phyloP scores from a whole-genome alignment of 2,329 filamentous ascomycete species.

The Fusarium mexicanum region DNA sequence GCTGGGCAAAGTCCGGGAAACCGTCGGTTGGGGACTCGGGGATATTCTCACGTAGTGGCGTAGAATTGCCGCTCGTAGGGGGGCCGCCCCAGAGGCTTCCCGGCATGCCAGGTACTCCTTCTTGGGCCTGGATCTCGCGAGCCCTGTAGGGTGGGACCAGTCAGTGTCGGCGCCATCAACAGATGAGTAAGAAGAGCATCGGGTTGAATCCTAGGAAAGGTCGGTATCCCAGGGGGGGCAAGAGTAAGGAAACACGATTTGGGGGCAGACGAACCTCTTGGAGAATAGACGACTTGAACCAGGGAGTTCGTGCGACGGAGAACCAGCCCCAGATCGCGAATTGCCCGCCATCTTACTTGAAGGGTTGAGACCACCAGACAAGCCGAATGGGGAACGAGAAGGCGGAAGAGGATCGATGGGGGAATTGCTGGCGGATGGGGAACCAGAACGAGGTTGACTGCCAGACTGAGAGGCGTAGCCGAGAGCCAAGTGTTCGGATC shows the following conservation, averaged over 20 bases:
- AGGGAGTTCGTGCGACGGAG: conserved; percentile 90
- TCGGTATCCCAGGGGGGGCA: conserved; percentile 7
- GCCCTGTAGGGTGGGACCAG: conserved; percentile 66
- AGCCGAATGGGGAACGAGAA: conserved; percentile 77
- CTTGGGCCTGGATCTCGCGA: conserved; percentile 95
- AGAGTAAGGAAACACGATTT: conserved; percentile 1
- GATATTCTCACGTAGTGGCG: conserved; percentile 95
- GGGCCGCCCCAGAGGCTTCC: conserved; percentile 91
- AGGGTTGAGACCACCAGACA: conserved; percentile 70
- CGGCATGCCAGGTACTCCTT: conserved; percentile 77
- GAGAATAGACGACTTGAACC: conserved; percentile 82
- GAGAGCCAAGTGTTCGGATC: conserved; percentile 87
- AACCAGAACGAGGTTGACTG: conserved; percentile 77
- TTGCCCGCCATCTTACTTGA: conserved; percentile 67
- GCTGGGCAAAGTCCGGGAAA: conserved; percentile 87
- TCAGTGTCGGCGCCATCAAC: conserved; percentile 23
- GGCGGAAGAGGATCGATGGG: conserved; percentile 76
- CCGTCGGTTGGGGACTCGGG: conserved; percentile 96
- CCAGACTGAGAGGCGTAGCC: conserved; percentile 79
- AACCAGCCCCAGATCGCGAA: conserved; percentile 86
- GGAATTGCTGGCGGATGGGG: conserved; percentile 82
- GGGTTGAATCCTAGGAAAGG: conserved; percentile 2
- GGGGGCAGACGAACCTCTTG: conserved; percentile 76
- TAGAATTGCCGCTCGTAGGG: conserved; percentile 95
- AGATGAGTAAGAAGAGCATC: neutral